A percentile compares a stretch with the other conserved stretches of the same genome.
Conservation (phyloP, 1,284 basidiomycete genomes). For the Ceratobasidium sp. region DNA sequence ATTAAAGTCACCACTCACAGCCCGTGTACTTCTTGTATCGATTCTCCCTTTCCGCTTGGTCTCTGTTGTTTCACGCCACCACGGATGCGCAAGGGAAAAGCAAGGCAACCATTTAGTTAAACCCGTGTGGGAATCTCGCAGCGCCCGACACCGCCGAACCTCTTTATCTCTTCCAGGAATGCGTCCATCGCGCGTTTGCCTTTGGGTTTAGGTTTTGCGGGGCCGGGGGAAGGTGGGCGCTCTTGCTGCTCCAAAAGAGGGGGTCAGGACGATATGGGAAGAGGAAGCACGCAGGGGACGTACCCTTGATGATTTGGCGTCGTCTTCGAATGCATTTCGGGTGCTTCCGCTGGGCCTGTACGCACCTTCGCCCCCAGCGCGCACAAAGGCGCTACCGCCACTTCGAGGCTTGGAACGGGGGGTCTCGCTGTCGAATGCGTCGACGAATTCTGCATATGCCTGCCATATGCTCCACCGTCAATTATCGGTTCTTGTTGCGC, state of each 20-base stretch:
- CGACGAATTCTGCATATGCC: conserved; percentile 83
- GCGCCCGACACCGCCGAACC: conserved; percentile 58
- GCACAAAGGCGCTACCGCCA: conserved; percentile 76
- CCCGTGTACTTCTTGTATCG: conserved; percentile 72
- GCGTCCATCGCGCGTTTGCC: conserved; percentile 94
- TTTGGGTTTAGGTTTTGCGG: conserved; percentile 79
- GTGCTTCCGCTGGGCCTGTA: conserved; percentile 60
- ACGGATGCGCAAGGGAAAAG: not conserved
- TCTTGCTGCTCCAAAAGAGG: conserved; percentile 50
- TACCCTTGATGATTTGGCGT: conserved; percentile 16
- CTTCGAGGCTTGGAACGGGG: conserved; percentile 59
- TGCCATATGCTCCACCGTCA: not conserved
- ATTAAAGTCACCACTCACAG: conserved; percentile 60
- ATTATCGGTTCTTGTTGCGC: no score
- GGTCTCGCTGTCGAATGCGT: conserved; percentile 83
- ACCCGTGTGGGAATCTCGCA: conserved; percentile 45
- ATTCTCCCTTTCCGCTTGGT: conserved; percentile 89
- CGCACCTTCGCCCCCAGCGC: conserved; percentile 65
- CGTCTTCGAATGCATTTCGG: conserved; percentile 40
- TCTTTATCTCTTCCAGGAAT: conserved; percentile 93
- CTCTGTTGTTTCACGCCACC: conserved; percentile 70
- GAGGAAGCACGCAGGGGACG: not conserved
- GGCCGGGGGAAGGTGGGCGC: conserved; percentile 66
- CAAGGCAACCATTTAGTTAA: conserved; percentile 32
- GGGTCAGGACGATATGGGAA: not conserved